Evolutionary conservation across 2,329 filamentous ascomycete genomes (phyloP).

Genomic region (Fusarium verticillioides): DNA sequence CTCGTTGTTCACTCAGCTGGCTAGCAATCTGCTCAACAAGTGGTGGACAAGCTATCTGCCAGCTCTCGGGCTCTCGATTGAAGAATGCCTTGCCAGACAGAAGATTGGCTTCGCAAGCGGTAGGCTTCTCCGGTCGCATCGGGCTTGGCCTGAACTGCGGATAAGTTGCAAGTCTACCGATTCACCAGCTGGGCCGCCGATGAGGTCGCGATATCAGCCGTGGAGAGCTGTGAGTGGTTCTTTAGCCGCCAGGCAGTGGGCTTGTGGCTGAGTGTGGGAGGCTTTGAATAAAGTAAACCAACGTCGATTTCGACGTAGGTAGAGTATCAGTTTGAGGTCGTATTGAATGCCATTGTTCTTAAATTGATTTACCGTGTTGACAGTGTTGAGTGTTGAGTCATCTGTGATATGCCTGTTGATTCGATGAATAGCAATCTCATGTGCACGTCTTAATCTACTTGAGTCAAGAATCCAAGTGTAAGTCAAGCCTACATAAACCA

Average conservation of each 20-base stretch:
- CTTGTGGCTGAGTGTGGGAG: slow-evolving; percentile 40
- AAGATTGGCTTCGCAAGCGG: slow-evolving; percentile 3
- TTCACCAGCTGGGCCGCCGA: slow-evolving; percentile 11
- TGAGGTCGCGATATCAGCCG: slow-evolving; percentile 27
- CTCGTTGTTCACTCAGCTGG: neutral
- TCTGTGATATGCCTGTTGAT: neutral
- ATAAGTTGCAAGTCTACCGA: slow-evolving; percentile 12
- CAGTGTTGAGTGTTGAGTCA: neutral
- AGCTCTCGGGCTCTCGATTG: slow-evolving; percentile 4
- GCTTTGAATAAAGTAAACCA: slow-evolving; percentile 38
- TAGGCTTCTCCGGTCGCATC: slow-evolving; percentile 23
- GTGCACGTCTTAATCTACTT: neutral
- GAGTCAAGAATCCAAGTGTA: neutral
- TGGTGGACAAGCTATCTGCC: neutral
- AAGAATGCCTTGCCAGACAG: slow-evolving; percentile 40
- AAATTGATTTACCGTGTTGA: neutral
- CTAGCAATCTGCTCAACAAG: neutral
- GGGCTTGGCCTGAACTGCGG: slow-evolving; percentile 7
- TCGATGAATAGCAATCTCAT: neutral
- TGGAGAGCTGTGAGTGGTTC: slow-evolving; percentile 37
- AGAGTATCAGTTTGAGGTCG: neutral
- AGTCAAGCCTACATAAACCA: neutral
- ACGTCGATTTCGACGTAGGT: slow-evolving; percentile 3
- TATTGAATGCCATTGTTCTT: neutral
- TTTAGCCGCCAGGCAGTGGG: slow-evolving; percentile 33